These are phyloP conservation scores for Sporothrix dimorphospora DNA, from an alignment of 2,329 filamentous ascomycete species.

Conservation along the genomic window DNA sequence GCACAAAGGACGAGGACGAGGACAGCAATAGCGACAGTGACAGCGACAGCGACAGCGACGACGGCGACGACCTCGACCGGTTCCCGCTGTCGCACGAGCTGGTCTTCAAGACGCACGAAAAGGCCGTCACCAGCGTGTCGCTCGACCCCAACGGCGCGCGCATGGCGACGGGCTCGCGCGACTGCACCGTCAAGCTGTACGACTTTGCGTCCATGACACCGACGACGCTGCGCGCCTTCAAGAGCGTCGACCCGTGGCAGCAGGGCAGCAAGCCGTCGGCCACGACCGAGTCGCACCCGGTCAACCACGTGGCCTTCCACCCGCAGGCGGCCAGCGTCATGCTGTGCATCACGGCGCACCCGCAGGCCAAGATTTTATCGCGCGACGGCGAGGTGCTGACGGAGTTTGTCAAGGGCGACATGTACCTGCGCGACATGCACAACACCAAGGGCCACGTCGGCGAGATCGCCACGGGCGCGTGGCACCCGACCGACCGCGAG, in stretches of 20 bases:
- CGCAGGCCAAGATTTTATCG: slow-evolving; percentile 86
- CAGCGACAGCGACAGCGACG: slow-evolving; percentile 56
- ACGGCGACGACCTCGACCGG: slow-evolving; percentile 78
- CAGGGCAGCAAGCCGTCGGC: slow-evolving; percentile 60
- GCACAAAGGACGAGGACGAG: slow-evolving; percentile 38
- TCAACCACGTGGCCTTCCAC: slow-evolving; percentile 87
- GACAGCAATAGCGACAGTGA: slow-evolving; percentile 36
- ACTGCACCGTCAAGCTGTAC: slow-evolving; percentile 89
- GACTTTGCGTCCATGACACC: slow-evolving; percentile 96
- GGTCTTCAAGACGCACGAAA: slow-evolving; percentile 87
- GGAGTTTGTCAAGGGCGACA: slow-evolving; percentile 95
- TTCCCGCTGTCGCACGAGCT: slow-evolving; percentile 93
- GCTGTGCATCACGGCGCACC: slow-evolving; percentile 83
- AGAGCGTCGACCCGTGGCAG: slow-evolving; percentile 82
- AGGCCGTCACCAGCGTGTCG: slow-evolving; percentile 80
- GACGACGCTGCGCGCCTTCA: slow-evolving; percentile 91
- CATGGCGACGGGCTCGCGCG: slow-evolving; percentile 86
- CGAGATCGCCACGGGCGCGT: slow-evolving; percentile 84
- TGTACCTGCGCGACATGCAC: slow-evolving; percentile 97
- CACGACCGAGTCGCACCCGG: slow-evolving; percentile 80
- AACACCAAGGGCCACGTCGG: slow-evolving; percentile 97
- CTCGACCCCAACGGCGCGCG: slow-evolving; percentile 84
- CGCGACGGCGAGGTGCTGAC: slow-evolving; percentile 84
- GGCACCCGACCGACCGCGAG: slow-evolving; percentile 86
- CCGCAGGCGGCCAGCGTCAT: slow-evolving; percentile 77